These are phyloP conservation scores for Selenicereus undatus DNA, from an alignment of 148 eudicot genomes.

Conservation along the genomic window DNA sequence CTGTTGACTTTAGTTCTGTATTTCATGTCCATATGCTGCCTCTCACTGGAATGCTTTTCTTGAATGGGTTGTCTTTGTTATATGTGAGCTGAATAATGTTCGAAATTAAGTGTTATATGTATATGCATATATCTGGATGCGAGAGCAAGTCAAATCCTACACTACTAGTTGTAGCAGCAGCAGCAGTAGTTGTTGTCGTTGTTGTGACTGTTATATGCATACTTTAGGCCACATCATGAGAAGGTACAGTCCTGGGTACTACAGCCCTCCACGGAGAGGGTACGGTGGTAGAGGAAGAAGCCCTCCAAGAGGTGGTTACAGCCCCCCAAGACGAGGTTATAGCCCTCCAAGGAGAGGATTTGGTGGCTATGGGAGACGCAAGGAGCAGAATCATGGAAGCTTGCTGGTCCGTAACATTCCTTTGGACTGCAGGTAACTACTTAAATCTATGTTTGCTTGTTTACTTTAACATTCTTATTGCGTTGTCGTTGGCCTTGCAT, in stretches of 20 bases:
- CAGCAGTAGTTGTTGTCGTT: too few species aligned
- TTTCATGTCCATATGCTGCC: not conserved
- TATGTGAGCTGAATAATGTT: not conserved
- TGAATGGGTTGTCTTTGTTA: not conserved
- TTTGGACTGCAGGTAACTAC: conserved; percentile 51
- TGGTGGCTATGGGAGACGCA: conserved; percentile 55
- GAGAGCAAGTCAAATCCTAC: too few species aligned
- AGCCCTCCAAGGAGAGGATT: conserved; percentile 63
- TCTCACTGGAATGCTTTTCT: not conserved
- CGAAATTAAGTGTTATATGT: not conserved
- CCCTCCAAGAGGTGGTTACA: conserved; percentile 59
- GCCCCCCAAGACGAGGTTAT: conserved; percentile 52
- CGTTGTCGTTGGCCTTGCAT: not conserved
- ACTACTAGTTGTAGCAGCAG: too few species aligned
- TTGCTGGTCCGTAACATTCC: conserved; percentile 76
- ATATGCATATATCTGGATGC: too few species aligned
- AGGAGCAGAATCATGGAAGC: conserved; percentile 58
- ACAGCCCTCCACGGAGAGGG: conserved; percentile 71
- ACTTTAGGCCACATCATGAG: conserved; percentile 38
- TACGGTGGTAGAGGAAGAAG: conserved; percentile 59
- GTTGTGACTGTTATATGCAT: not conserved
- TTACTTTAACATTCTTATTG: not conserved
- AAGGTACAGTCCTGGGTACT: conserved; percentile 65
- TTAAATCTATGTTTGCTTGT: not conserved
- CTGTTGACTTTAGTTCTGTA: not conserved